Base-by-base conservation (phyloP, 2,329 filamentous ascomycete species). In the Davidsoniella neocaledoniae region DNA sequence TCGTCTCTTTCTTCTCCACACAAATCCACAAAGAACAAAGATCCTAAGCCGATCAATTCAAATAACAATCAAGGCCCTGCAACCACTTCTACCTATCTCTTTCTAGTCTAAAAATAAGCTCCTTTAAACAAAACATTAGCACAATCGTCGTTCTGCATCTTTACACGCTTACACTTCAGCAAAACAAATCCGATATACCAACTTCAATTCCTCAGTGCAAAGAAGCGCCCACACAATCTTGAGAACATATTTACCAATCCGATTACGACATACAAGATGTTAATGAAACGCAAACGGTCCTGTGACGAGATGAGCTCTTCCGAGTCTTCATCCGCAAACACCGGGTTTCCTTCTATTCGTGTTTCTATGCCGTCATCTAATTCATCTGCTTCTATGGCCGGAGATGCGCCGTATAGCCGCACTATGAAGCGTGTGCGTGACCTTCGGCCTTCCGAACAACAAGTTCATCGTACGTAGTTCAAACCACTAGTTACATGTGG, bases 251-350 rank as follows among this genome's bases (percentile, higher is more conserved):
- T 19, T 37, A 17, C 23, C 7, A n/a, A 29, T 37, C 12, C 16
- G n/a, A n/a, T 21, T 36, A 26, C 12, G 9, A 46, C 43, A n/a
- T 25, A 8, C 40, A 40, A 9, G 12, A 77, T 76, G 72, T 60
- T 69, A 23, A 64, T 77, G 58, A 81, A 81, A 61, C 76, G 77
- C 62, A 81, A 81, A 66, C 71, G 76, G 41, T 80, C 76, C 56
- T 68, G 72, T 50, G 74, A 73, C 19, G 74, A 77, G 59, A 64
- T 38, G 21, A n/a, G 26, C 6, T 29, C 42, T 77, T 64, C 66
- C 36, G 67, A 67, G 36, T 14, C 19, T 33, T 7, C 23, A 33
- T 12, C 21, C 29, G 12, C 8, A 4, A 33, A 1, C 29, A 12
- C 14, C 46, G n/a, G 19, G 17, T 6, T n/a, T 19, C 25, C 17